Base-by-base conservation (phyloP, 768 basidiomycete species). In the Rossbeevera mucosa region DNA sequence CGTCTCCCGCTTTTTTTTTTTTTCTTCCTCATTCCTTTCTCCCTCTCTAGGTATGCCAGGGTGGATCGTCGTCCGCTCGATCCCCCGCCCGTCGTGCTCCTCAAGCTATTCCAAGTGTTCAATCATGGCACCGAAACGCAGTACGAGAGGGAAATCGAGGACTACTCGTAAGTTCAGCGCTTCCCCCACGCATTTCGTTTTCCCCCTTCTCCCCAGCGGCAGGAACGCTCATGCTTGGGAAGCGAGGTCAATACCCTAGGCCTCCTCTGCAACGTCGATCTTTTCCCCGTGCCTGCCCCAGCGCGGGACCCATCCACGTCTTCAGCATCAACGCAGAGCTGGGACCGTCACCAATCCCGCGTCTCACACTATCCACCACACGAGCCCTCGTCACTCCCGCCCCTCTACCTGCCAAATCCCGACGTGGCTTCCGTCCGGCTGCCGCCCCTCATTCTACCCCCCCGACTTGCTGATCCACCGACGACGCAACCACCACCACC, bases 211-310 rank as follows among this genome's bases (percentile, higher is more conserved):
- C 26, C 28, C 29, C 30, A 13, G 18, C 6, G 28, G 22, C 36
- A 25, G 25, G 20, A n/a, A 38, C 12, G 48, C 52, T 55, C 54
- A 62, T 18, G 41, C 57, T 42, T 18, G 46, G 52, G n/a, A 60
- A 88, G 87, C 40, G 77, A 80, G 38, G 67, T 85, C 42, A 79
- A 83, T 50, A 73, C 73, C n/a, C 74, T 81, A 26, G 89, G 88
- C 2, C 73, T 89, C 12, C 64, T 91, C 14, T 90, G 89, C 66
- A 86, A 83, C 3, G 86, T 87, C 36, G 89, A 91, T 68, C 73
- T 91, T 16, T 88, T 87, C 56, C 84, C 83, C 4, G 78, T 87
- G 7, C 73, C 76, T 50, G 54, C 51, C 28, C 33, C 59, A 56
- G 38, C 45, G 11, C 59, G 59, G 20, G 33, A 57, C 7, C 30